These are phyloP conservation scores for Avena sativa DNA, from an alignment of 176 grass and related monocot genomes.

Conservation along the genomic window DNA sequence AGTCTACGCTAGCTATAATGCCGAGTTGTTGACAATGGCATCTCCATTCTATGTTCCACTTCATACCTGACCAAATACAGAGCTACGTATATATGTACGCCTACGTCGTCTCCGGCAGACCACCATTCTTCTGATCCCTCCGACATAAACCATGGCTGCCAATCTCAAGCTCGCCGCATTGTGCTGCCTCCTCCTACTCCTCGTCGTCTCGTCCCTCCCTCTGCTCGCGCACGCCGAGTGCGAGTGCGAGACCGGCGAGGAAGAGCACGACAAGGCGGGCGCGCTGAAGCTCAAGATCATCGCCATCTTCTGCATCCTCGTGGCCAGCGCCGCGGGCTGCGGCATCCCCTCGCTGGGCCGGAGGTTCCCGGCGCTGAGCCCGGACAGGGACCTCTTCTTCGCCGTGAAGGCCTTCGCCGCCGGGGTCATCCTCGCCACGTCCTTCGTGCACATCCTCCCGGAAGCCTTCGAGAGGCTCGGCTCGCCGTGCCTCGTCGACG, in stretches of 20 bases:
- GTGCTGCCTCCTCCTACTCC: not conserved
- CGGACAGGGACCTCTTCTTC: constrained; percentile 65
- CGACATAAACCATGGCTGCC: constrained; percentile 16
- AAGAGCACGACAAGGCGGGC: constrained; percentile 43
- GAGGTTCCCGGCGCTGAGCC: constrained; percentile 47
- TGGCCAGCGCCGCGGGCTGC: constrained; percentile 51
- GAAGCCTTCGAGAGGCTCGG: constrained; percentile 56
- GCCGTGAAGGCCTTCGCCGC: constrained; percentile 75
- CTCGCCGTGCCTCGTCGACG: constrained; percentile 58
- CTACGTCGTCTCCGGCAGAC: not conserved
- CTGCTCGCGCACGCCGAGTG: constrained; percentile 43
- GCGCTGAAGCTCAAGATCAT: constrained; percentile 60
- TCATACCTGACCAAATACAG: not conserved
- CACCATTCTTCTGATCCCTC: not conserved
- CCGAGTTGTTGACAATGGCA: not conserved
- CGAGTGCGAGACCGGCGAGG: constrained; percentile 36
- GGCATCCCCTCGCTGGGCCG: constrained; percentile 53
- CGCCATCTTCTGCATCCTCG: constrained; percentile 76
- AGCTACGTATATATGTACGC: not conserved
- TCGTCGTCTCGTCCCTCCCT: constrained; percentile 32
- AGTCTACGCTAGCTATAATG: not conserved
- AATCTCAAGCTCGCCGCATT: constrained; percentile 11
- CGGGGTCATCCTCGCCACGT: constrained; percentile 82
- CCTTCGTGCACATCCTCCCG: constrained; percentile 79
- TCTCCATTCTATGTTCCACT: not conserved